These are phyloP conservation scores for Sphagnurus paluster DNA, from an alignment of 1,284 basidiomycete genomes.

Conservation along the genomic window DNA sequence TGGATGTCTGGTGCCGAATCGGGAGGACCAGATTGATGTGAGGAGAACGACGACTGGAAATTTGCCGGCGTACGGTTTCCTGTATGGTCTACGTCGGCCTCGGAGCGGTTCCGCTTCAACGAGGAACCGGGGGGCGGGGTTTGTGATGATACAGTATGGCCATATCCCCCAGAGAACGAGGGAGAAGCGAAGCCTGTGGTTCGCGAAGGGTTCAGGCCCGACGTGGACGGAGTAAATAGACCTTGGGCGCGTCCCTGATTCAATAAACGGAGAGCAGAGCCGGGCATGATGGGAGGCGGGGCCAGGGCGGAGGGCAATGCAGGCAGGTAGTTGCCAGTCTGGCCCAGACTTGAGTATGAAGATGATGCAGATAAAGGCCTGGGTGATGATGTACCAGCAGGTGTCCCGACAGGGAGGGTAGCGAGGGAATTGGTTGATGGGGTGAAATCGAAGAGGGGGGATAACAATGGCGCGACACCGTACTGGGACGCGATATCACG, in stretches of 20 bases:
- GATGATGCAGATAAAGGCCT: constrained; percentile 55
- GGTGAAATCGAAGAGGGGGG: constrained; percentile 90
- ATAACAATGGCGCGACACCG: constrained; percentile 81
- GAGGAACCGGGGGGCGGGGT: constrained; percentile 55
- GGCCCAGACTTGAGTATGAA: constrained; percentile 44
- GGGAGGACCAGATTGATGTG: constrained; percentile 22
- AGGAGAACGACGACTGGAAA: constrained; percentile 30
- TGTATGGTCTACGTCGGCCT: constrained; percentile 41
- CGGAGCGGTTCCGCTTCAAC: constrained; percentile 49
- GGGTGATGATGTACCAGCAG: constrained; percentile 45
- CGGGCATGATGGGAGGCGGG: constrained; percentile 78
- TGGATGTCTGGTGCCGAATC: constrained; percentile 43
- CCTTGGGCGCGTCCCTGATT: constrained; percentile 86
- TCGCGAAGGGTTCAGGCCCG: constrained; percentile 37
- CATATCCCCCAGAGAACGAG: constrained; percentile 33
- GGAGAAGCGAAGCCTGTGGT: constrained; percentile 39
- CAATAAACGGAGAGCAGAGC: constrained; percentile 74
- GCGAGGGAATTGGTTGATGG: constrained; percentile 70
- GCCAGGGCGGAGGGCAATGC: constrained; percentile 57
- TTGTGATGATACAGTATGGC: constrained; percentile 51
- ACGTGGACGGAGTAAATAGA: constrained; percentile 79
- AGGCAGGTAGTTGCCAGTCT: constrained; percentile 42
- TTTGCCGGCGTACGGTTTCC: constrained; percentile 20
- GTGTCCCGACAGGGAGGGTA: constrained; percentile 56
- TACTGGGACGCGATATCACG: constrained; percentile 89